Conservation (phyloP, 169 alveolate species). For the Plasmodium gallinaceum region DNA sequence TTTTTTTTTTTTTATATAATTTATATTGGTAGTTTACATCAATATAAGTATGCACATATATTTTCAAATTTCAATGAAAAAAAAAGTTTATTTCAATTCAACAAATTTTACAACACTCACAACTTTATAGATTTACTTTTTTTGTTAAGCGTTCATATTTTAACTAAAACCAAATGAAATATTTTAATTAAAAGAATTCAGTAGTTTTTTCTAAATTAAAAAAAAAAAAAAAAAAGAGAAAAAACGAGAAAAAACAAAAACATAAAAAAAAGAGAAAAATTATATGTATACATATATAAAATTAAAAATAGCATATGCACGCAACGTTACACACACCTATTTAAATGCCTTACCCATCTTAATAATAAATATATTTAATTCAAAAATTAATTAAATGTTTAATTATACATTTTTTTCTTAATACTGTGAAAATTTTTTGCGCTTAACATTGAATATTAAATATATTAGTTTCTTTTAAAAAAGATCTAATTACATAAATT, state of each 20-base stretch:
- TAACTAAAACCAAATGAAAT: too few species aligned
- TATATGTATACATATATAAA: neutral
- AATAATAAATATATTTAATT: too few species aligned
- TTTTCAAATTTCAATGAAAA: neutral
- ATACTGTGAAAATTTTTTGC: too few species aligned
- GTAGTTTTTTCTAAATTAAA: neutral
- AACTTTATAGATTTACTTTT: too few species aligned
- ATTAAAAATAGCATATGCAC: neutral
- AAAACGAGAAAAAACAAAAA: neutral
- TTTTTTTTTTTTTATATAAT: constrained; percentile 8
- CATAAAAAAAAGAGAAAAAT: neutral
- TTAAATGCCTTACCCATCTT: neutral
- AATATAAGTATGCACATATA: neutral
- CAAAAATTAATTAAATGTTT: too few species aligned
- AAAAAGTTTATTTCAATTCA: neutral
- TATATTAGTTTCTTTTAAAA: too few species aligned
- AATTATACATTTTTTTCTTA: too few species aligned
- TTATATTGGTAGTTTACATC: neutral
- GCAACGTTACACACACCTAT: constrained; percentile 12
- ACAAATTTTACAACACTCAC: too few species aligned
- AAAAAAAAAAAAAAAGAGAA: neutral
- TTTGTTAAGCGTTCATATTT: too few species aligned
- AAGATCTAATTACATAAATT: too few species aligned
- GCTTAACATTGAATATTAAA: too few species aligned
- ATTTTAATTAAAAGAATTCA: neutral